These are phyloP conservation scores for Candida sp. DNA, from an alignment of 1,139 yeast species.

Conservation along the genomic window DNA sequence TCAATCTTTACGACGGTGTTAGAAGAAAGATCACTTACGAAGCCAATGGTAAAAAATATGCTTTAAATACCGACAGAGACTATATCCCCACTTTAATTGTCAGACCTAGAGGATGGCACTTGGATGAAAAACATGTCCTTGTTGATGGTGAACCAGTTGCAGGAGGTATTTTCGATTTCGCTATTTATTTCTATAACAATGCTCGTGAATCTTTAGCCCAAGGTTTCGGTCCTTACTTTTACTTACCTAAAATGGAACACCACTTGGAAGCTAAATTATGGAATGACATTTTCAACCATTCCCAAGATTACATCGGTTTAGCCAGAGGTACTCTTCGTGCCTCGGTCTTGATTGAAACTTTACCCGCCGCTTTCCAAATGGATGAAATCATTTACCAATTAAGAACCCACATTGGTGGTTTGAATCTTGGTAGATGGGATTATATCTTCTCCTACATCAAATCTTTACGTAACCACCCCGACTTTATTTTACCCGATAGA, in stretches of 20 bases:
- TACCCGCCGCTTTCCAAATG: slow-evolving; percentile 78
- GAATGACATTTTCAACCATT: slow-evolving; percentile 69
- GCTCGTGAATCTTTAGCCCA: slow-evolving; percentile 57
- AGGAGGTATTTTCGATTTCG: slow-evolving; percentile 77
- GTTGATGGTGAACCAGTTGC: slow-evolving; percentile 76
- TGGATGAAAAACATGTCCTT: slow-evolving; percentile 66
- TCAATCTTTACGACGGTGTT: slow-evolving; percentile 84
- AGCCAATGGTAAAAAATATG: slow-evolving; percentile 59
- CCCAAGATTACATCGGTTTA: slow-evolving; percentile 66
- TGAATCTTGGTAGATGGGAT: slow-evolving; percentile 85
- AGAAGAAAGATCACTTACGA: slow-evolving; percentile 60
- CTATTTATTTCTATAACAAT: slow-evolving; percentile 71
- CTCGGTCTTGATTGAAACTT: slow-evolving; percentile 75
- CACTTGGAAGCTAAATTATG: slow-evolving; percentile 76
- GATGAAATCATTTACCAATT: slow-evolving; percentile 77
- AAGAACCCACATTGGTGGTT: slow-evolving; percentile 71
- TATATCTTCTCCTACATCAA: slow-evolving; percentile 73
- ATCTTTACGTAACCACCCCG: slow-evolving; percentile 60
- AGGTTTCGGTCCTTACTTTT: slow-evolving; percentile 76
- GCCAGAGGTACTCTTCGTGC: slow-evolving; percentile 75
- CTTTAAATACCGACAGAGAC: slow-evolving; percentile 50
- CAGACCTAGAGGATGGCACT: slow-evolving; percentile 88
- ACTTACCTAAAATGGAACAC: slow-evolving; percentile 79
- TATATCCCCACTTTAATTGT: slow-evolving; percentile 75
- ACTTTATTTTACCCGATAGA: slow-evolving; percentile 68